A percentile compares a stretch with the other conserved stretches of the same genome.
Evolutionary conservation across 495 filamentous ascomycete species (phyloP).

Genomic region (Xylaria sp.): DNA sequence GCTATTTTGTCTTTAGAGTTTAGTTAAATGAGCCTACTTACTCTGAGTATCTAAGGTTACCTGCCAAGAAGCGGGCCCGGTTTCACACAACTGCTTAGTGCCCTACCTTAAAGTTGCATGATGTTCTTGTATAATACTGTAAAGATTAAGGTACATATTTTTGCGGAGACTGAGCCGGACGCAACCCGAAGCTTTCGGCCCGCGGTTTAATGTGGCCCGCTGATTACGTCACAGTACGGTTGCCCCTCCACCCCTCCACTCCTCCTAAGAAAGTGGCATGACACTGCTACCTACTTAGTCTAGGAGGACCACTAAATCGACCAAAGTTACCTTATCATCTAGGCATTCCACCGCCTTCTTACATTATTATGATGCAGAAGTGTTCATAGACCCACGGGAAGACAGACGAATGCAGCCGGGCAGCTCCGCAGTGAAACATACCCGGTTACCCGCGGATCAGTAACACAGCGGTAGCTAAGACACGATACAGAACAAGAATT

Average conservation of each 20-base stretch:
- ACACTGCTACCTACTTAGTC: too few relatives aligned
- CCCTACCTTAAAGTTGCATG: too few relatives aligned
- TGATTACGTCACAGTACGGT: neutral
- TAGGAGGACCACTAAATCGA: neutral
- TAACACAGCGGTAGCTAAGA: neutral
- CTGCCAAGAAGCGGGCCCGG: too few relatives aligned
- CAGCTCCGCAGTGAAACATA: neutral
- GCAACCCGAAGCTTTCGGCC: slow-evolving; percentile 9
- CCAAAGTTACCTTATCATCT: neutral
- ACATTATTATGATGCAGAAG: too few relatives aligned
- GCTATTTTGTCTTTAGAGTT: too few relatives aligned
- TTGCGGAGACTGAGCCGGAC: neutral
- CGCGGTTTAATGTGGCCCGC: neutral
- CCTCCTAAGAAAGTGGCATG: neutral
- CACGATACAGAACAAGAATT: neutral
- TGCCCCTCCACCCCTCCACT: neutral
- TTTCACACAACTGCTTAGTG: too few relatives aligned
- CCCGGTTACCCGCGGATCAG: neutral
- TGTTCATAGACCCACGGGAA: too few relatives aligned
- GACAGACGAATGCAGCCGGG: neutral
- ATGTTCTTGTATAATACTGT: too few relatives aligned
- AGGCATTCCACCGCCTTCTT: too few relatives aligned
- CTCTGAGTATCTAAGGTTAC: too few relatives aligned
- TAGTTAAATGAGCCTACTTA: too few relatives aligned
- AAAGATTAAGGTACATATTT: neutral